These are phyloP conservation scores for Sporormia fimetaria DNA, from an alignment of 495 filamentous ascomycete species.

Conservation along the genomic window DNA sequence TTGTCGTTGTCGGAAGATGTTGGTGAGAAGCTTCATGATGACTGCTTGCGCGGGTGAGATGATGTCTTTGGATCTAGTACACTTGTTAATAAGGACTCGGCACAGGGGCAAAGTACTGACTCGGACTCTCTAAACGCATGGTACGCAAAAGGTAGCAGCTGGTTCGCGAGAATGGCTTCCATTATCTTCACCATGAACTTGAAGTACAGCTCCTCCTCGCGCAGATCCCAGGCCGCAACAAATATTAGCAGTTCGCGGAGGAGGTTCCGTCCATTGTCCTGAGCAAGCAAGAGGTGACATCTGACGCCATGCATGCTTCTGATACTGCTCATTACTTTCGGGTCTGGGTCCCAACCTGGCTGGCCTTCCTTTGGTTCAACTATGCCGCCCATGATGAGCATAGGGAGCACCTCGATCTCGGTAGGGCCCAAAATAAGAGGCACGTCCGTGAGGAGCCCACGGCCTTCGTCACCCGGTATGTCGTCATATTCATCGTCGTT, in stretches of 20 bases:
- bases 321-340: slow-evolving; percentile 41
- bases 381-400: slow-evolving; percentile 87
- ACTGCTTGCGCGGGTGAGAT: slow-evolving; percentile 90
- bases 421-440: slow-evolving; percentile 86
- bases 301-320: slow-evolving; percentile 75
- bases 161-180: slow-evolving; percentile 77
- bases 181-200: slow-evolving; percentile 93
- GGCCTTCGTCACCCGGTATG: slow-evolving; percentile 59
- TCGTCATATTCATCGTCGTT: slow-evolving; percentile 61
- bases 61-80: slow-evolving; percentile 64
- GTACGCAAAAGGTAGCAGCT: slow-evolving; percentile 80
- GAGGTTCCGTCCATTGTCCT: slow-evolving; percentile 76
- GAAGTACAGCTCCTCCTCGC: slow-evolving; percentile 83
- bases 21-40: slow-evolving; percentile 75
- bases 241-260: slow-evolving; percentile 86
- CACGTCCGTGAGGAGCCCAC: slow-evolving; percentile 79
- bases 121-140: slow-evolving; percentile 64
- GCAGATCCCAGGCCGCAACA: slow-evolving; percentile 90
- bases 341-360: slow-evolving; percentile 43
- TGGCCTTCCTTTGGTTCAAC: slow-evolving; percentile 34
- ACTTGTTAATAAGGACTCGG: slow-evolving; percentile 1
- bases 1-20: slow-evolving; percentile 63
- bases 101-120: slow-evolving; percentile 2
- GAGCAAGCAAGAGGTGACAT: slow-evolving; percentile 76
- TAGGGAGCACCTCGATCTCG: slow-evolving; percentile 87